Evolutionary conservation across 768 basidiomycete species (phyloP).

Genomic region (Boletus subcaerulescens): DNA sequence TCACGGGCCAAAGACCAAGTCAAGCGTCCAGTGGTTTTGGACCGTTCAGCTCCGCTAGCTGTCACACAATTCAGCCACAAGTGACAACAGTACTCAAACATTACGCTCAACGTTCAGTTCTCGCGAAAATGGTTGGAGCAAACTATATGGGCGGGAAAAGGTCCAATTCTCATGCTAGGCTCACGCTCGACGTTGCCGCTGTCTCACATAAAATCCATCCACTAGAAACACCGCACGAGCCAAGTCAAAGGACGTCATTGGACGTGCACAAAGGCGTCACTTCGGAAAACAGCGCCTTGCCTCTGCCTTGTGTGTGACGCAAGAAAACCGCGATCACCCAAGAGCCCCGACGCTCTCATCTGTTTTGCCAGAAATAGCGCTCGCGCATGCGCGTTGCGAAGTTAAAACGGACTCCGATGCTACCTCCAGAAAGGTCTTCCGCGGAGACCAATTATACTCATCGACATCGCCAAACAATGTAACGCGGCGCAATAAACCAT

Average conservation of each 20-base stretch:
- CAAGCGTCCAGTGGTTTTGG: too few relatives aligned
- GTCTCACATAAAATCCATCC: background rate
- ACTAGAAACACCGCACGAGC: constrained; percentile 57
- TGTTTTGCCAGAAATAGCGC: constrained; percentile 19
- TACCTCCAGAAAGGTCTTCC: background rate
- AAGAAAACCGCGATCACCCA: constrained; percentile 5
- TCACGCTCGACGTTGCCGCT: background rate
- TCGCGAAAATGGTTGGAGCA: constrained; percentile 54
- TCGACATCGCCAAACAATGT: constrained; percentile 1
- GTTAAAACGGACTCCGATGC: background rate
- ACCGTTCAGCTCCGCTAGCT: too few relatives aligned
- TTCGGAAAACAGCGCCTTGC: constrained; percentile 59
- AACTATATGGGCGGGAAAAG: constrained; percentile 79
- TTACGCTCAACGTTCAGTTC: too few relatives aligned
- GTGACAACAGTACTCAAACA: too few relatives aligned
- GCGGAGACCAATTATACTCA: constrained; percentile 5
- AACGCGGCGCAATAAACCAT: constrained; percentile 12
- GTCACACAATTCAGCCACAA: too few relatives aligned
- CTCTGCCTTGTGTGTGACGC: constrained; percentile 38
- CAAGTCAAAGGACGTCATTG: constrained; percentile 52
- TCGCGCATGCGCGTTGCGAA: constrained; percentile 26
- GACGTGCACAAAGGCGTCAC: constrained; percentile 54
- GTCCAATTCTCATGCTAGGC: constrained; percentile 29
- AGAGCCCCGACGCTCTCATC: constrained; percentile 6
- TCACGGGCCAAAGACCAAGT: too few relatives aligned